Evolutionary conservation across 2,329 filamentous ascomycete genomes (phyloP).

Genomic region (Colletotrichum endophyticum): DNA sequence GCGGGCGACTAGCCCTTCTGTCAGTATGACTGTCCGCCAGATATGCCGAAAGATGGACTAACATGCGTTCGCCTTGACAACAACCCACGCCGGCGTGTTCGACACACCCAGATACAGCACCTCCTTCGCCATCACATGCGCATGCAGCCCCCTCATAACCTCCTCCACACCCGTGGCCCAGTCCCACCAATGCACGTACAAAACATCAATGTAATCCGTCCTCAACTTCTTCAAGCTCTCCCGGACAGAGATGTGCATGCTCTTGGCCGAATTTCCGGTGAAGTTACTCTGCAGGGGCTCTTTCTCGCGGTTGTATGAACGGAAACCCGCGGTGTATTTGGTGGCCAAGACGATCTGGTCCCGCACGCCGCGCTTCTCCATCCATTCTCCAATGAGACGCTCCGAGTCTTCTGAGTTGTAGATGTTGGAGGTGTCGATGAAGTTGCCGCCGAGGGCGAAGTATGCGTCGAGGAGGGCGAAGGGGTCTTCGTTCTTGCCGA

Average conservation of each 20-base stretch:
- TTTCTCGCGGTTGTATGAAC: slow-evolving; percentile 37
- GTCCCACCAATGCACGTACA: slow-evolving; percentile 50
- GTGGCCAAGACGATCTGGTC: slow-evolving; percentile 60
- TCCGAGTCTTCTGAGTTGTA: slow-evolving; percentile 65
- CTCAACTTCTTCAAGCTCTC: slow-evolving; percentile 48
- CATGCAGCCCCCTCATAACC: slow-evolving; percentile 44
- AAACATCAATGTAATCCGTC: slow-evolving; percentile 46
- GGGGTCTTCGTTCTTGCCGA: slow-evolving; percentile 37
- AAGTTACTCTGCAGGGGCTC: slow-evolving; percentile 41
- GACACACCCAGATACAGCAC: slow-evolving; percentile 45
- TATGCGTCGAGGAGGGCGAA: slow-evolving; percentile 65
- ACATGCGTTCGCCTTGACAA: slow-evolving; percentile 38
- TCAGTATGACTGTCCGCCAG: background rate
- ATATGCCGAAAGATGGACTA: background rate
- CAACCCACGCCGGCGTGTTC: slow-evolving; percentile 43
- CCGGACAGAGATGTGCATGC: slow-evolving; percentile 43
- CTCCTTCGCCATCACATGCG: slow-evolving; percentile 42
- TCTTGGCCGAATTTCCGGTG: slow-evolving; percentile 45
- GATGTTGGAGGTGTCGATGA: slow-evolving; percentile 67
- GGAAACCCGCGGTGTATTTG: slow-evolving; percentile 58
- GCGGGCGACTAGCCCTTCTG: slow-evolving; percentile 24
- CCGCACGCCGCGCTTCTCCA: slow-evolving; percentile 49
- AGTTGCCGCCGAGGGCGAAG: slow-evolving; percentile 64
- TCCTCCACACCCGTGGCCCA: slow-evolving; percentile 43
- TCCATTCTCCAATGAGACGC: slow-evolving; percentile 63